Percentiles rank a stretch among this genome's conserved stretches.
These are phyloP conservation scores for Fusarium tricinctum DNA, from an alignment of 2,329 filamentous ascomycete species.

Conservation along the genomic window DNA sequence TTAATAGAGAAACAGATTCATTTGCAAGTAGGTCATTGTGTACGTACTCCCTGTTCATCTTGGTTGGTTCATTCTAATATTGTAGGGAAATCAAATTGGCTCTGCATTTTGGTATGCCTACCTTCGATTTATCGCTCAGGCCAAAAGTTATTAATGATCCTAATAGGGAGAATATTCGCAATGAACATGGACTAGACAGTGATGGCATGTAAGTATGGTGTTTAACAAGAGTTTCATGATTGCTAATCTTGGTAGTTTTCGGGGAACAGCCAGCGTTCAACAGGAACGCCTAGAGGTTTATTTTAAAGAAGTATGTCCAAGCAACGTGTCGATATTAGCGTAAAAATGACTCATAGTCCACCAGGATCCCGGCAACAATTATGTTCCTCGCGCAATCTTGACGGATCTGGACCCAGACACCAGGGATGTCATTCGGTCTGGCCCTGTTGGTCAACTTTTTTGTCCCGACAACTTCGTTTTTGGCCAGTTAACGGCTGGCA, in stretches of 20 bases:
- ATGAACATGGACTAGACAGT: constrained; percentile 96
- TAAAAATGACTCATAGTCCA: too few relatives aligned
- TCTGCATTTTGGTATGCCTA: constrained; percentile 91
- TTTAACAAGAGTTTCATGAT: not conserved
- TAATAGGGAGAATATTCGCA: constrained; percentile 72
- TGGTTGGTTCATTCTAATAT: constrained; percentile 20
- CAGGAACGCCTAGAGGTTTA: constrained; percentile 99
- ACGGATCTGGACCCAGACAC: constrained; percentile 99
- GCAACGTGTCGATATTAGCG: not conserved
- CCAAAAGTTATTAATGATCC: too few relatives aligned
- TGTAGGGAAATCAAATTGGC: constrained; percentile 98
- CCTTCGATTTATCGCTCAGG: too few relatives aligned
- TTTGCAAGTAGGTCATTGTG: constrained; percentile 94
- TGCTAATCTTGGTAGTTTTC: constrained; percentile 63
- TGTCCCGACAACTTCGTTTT: constrained; percentile 99
- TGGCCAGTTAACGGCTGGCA: constrained; percentile 86
- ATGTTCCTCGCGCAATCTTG: constrained; percentile 82
- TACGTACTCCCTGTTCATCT: constrained; percentile 65
- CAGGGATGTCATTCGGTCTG: constrained; percentile 98
- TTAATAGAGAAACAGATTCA: not conserved
- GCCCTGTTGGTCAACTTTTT: constrained; percentile 98
- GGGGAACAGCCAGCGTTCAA: constrained; percentile 97
- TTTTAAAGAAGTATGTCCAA: constrained; percentile 79
- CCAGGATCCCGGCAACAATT: too few relatives aligned
- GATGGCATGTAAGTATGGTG: constrained; percentile 78